Conservation (phyloP, 169 alveolate genomes). For the Cytauxzoon felis region DNA sequence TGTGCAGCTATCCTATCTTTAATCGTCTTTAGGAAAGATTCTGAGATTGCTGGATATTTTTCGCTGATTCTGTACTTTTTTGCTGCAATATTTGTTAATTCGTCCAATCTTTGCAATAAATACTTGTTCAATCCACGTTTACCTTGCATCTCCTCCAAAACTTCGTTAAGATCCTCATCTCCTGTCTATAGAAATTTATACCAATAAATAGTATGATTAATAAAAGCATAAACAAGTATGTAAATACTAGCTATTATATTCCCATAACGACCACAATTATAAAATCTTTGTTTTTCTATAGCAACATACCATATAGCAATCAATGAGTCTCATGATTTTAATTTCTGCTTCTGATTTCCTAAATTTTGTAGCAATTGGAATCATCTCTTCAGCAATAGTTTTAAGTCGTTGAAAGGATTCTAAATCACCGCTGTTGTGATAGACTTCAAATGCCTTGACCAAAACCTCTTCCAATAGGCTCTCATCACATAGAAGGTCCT, state of each 20-base stretch:
- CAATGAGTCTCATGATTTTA: conserved; percentile 31
- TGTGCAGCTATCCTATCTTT: conserved; percentile 63
- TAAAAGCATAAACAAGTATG: too few relatives aligned
- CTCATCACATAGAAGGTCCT: conserved; percentile 54
- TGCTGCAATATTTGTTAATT: conserved; percentile 35
- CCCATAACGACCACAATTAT: too few relatives aligned
- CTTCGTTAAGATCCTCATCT: conserved; percentile 38
- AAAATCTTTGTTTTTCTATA: not conserved
- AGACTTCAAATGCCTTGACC: conserved; percentile 48
- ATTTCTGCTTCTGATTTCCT: conserved; percentile 44
- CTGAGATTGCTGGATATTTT: conserved; percentile 56
- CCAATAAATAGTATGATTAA: too few relatives aligned
- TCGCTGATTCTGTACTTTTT: conserved; percentile 55
- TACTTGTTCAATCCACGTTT: conserved; percentile 56
- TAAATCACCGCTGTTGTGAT: conserved; percentile 23
- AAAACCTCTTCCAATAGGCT: conserved; percentile 58
- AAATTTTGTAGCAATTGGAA: conserved; percentile 44
- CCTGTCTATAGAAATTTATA: conserved; percentile 5
- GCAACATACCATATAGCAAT: conserved; percentile 46
- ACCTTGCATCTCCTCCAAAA: conserved; percentile 39
- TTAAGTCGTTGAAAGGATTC: conserved; percentile 29
- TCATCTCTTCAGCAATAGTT: conserved; percentile 44
- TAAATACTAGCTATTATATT: too few relatives aligned
- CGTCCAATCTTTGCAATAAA: conserved; percentile 43
- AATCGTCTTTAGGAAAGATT: conserved; percentile 27